These are phyloP conservation scores for Boletus edulis DNA, from an alignment of 768 basidiomycete genomes.

Conservation along the genomic window DNA sequence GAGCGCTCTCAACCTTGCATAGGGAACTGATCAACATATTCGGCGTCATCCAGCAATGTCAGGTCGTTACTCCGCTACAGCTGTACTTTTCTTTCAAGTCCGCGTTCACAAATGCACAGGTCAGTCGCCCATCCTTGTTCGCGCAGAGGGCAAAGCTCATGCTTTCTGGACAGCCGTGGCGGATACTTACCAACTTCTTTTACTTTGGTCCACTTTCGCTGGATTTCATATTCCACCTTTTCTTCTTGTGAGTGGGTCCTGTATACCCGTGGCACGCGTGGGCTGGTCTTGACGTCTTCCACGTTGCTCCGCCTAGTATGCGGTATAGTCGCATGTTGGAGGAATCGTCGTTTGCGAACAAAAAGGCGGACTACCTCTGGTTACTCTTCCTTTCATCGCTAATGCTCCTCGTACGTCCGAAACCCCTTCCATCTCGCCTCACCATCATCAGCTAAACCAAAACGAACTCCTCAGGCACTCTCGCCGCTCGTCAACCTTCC, in stretches of 20 bases:
- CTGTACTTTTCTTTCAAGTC: slow-evolving; percentile 91
- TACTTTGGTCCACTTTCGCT: slow-evolving; percentile 94
- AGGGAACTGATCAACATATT: slow-evolving; percentile 3
- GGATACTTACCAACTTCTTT: slow-evolving; percentile 87
- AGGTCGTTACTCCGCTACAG: slow-evolving; percentile 85
- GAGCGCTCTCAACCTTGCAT: neutral
- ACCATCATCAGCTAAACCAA: neutral
- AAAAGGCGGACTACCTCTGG: slow-evolving; percentile 94
- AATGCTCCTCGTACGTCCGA: slow-evolving; percentile 73
- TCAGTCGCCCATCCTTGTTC: neutral
- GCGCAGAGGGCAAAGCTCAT: slow-evolving; percentile 8
- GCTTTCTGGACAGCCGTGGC: slow-evolving; percentile 66
- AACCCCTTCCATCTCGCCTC: neutral
- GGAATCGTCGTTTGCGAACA: slow-evolving; percentile 92
- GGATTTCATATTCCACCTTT: slow-evolving; percentile 95
- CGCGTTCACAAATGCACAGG: slow-evolving; percentile 80
- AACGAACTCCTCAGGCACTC: slow-evolving; percentile 46
- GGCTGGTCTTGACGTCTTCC: neutral
- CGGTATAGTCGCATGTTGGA: slow-evolving; percentile 95
- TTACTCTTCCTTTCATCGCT: slow-evolving; percentile 78
- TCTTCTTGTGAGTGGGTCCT: slow-evolving; percentile 82
- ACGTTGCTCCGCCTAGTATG: slow-evolving; percentile 58
- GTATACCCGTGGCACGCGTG: neutral
- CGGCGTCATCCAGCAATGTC: slow-evolving; percentile 69
- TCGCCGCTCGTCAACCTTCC: slow-evolving; percentile 90